Base-by-base conservation (phyloP, 768 basidiomycete genomes). In the Saitozyma podzolica region DNA sequence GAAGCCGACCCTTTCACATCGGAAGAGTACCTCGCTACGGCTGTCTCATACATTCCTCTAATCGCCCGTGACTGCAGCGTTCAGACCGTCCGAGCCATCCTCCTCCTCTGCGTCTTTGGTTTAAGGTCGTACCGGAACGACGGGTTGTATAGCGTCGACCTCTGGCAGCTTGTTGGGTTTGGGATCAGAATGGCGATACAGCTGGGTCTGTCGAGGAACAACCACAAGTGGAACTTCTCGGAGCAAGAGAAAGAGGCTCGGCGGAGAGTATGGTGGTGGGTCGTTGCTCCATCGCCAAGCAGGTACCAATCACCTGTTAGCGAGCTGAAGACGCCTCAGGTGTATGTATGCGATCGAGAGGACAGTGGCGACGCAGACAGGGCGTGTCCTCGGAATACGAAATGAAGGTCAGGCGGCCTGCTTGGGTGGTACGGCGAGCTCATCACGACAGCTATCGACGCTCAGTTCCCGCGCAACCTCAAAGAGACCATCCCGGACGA, bases 81-180 rank as follows among this genome's bases (percentile, higher is more conserved):
- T 14, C 50, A 59, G 14, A 20, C 58, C 5, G 49, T 59, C 10
- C 50, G 51, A 20, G 58, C 51, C 8, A 51, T 59, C 14, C 37
- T 59, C 39, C 39, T 52, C 5, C 37, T n/a, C n/a, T n/a, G n/a
- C n/a, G 14, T 59, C 14, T 59, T 45, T 17, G 50, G 58, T 13
- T 19, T 59, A 20, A 40, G 58, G 51, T 39, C 50, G 40, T 59
- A 45, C 41, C 29, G 40, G 19, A 16, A 39, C n/a, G 20, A 37
- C 11, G 51, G 48, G n/a, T n/a, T 11, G 40, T 10, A 41, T 45
- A 40, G 16, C 39, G 19, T 52, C 40, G 48, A 59, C 19, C 19
- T 40, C 37, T 59, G 58, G 58, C 58, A 59, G 51, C 20, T 59
- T 45, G 37, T 59, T 42, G 58, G 58, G 8, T 45, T 45, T 41